Percentiles rank a stretch among this genome's conserved stretches.
These are phyloP conservation scores for Drechslerella stenobrocha DNA, from an alignment of 2,329 filamentous ascomycete species.

Conservation along the genomic window DNA sequence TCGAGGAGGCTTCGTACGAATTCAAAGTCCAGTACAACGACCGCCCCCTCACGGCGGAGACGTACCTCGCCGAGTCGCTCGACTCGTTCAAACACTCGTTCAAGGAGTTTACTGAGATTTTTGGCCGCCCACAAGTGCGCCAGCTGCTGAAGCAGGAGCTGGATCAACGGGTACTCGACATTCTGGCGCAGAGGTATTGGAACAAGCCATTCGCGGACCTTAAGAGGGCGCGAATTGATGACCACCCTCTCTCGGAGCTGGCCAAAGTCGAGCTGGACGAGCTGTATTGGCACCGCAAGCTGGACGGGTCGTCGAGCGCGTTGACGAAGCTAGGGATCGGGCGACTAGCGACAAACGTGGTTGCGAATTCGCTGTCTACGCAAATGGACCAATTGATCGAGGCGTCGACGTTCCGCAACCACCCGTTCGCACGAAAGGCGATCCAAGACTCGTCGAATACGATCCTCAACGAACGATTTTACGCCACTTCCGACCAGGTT, in stretches of 20 bases:
- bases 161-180: constrained; percentile 90
- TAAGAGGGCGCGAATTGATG: constrained; percentile 69
- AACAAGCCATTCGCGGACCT: constrained; percentile 88
- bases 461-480: constrained; percentile 91
- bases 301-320: constrained; percentile 86
- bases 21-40: constrained; percentile 99
- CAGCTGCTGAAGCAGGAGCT: constrained; percentile 87
- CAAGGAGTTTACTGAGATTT: constrained; percentile 86
- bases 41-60: constrained; percentile 88
- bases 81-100: constrained; percentile 98
- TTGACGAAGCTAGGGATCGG: constrained; percentile 94
- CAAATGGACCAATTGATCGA: constrained; percentile 78
- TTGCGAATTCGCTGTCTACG: constrained; percentile 81
- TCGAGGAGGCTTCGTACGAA: constrained; percentile 95
- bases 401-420: constrained; percentile 80
- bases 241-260: constrained; percentile 67
- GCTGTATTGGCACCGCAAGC: constrained; percentile 87
- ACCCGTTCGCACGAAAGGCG: constrained; percentile 89
- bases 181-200: constrained; percentile 93
- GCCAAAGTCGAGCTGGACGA: constrained; percentile 83
- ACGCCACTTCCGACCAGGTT: constrained; percentile 95
- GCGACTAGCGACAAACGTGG: constrained; percentile 85
- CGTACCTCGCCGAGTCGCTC: constrained; percentile 90
- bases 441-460: constrained; percentile 87
- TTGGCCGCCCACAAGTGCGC: constrained; percentile 85